Base-by-base conservation (phyloP, 257 asterid species). In the Craterostigma plantagineum region DNA sequence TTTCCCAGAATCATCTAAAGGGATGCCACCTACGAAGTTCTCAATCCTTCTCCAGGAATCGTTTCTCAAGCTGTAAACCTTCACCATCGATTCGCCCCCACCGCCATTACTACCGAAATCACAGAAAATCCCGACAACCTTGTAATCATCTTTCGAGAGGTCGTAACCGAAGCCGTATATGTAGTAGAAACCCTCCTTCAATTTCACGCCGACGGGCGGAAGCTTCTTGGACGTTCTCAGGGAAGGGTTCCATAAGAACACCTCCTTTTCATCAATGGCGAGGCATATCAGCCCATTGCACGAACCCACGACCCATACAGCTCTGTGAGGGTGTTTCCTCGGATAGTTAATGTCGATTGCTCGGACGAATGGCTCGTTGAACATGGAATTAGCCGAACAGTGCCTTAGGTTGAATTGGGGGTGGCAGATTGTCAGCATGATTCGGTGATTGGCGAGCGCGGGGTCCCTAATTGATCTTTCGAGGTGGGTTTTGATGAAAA, bases 201-300 rank as follows among this genome's bases (percentile, higher is more conserved):
- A 8, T n/a, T 58, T 8, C 15, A 40, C 52, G 23, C 43, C 59
- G 23, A 59, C 63, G 52, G 55, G 56, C 3, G 85, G 73, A 48
- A 75, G 55, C 3, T 17, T 57, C 49, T 64, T 64, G 54, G 39
- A 63, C 4, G 52, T 49, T 53, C 65, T 62, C 1, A 68, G 49
- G 11, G 67, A 34, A 10, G 92, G 87, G 49, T 75, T 75, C 75
- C 70, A 69, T 35, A 75, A 23, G 16, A 59, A 37, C 40, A 74
- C 36, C 7, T 59, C 53, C 23, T 51, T 49, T 35, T 41, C 12
- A 16, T 54, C 63, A 27, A 52, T 1, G 0, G 34, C 46, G 10
- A 75, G 33, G 52, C 78, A 72, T 17, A 75, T 23, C 49, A 75
- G 46, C 7, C 87, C 92, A 54, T 79, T 66, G 43, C 69, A 68